Evolutionary conservation across 2,329 filamentous ascomycete genomes (phyloP).

Genomic region (Ascochyta lentis): DNA sequence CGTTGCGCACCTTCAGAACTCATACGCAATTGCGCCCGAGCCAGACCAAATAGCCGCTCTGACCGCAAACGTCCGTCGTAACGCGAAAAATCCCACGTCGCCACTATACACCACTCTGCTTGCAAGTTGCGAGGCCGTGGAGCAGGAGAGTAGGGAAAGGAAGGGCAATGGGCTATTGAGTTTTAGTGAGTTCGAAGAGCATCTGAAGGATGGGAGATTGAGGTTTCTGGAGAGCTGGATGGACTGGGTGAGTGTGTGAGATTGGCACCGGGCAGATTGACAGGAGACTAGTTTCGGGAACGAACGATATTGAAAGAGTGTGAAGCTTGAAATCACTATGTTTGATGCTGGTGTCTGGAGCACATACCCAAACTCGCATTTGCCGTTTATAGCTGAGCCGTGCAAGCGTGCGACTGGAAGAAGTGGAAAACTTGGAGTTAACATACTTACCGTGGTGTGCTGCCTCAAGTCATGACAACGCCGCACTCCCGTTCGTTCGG

Average conservation of each 20-base stretch:
- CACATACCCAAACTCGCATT: no score
- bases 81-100: conserved; percentile 25
- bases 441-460: no score
- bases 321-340: background rate
- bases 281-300: no score
- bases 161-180: conserved; percentile 82
- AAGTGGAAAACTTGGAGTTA: no score
- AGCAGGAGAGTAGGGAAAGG: conserved; percentile 71
- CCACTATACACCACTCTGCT: conserved; percentile 47
- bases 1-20: conserved; percentile 17
- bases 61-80: conserved; percentile 25
- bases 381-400: no score
- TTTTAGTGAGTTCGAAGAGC: conserved; percentile 79
- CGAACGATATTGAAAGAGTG: background rate
- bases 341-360: no score
- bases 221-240: conserved; percentile 90
- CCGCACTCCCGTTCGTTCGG: background rate
- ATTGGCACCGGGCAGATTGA: no score
- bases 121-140: conserved; percentile 66
- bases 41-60: conserved; percentile 9
- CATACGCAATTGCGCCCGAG: conserved; percentile 15
- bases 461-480: no score
- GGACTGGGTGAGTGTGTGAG: conserved; percentile 66
- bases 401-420: no score
- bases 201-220: conserved; percentile 69